phyloP scores from a whole-genome alignment of 257 asterid genomes.

The Salvia rosmarinus region DNA sequence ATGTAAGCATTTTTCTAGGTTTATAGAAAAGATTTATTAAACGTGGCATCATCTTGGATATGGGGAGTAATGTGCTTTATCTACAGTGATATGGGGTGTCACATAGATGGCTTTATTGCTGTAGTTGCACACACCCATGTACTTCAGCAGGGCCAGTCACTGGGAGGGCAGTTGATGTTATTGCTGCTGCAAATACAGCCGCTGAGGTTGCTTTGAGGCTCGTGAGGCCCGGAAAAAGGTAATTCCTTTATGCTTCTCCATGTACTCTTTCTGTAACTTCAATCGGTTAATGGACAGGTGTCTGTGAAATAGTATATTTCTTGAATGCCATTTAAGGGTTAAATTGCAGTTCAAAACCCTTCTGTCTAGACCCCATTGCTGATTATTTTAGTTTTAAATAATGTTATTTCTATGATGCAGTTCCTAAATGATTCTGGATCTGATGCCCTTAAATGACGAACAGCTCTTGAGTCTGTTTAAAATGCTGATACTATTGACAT shows the following conservation, averaged over 20 bases:
- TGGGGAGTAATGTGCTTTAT: conserved; percentile 28
- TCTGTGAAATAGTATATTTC: background rate
- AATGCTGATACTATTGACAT: conserved; percentile 46
- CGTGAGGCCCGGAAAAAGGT: conserved; percentile 94
- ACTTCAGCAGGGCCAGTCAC: conserved; percentile 76
- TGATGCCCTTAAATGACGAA: conserved; percentile 29
- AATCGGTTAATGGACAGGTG: background rate
- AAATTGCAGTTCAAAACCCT: background rate
- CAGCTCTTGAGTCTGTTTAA: background rate
- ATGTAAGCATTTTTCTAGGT: conserved; percentile 50
- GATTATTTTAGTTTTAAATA: background rate
- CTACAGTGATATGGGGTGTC: conserved; percentile 97
- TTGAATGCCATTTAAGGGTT: background rate
- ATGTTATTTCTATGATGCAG: background rate
- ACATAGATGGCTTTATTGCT: conserved; percentile 94
- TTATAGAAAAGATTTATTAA: background rate
- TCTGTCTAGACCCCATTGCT: background rate
- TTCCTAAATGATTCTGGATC: conserved; percentile 44
- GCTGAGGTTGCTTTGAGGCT: conserved; percentile 96
- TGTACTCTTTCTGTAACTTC: background rate
- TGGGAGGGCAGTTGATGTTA: conserved; percentile 92
- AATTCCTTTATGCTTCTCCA: background rate
- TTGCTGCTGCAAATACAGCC: conserved; percentile 94
- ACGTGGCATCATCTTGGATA: background rate
- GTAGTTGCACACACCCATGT: conserved; percentile 92